Evolutionary conservation across 257 asterid species (phyloP), one percentile per base, ranked within the genome.

Genomic region (Rhazya stricta): DNA sequence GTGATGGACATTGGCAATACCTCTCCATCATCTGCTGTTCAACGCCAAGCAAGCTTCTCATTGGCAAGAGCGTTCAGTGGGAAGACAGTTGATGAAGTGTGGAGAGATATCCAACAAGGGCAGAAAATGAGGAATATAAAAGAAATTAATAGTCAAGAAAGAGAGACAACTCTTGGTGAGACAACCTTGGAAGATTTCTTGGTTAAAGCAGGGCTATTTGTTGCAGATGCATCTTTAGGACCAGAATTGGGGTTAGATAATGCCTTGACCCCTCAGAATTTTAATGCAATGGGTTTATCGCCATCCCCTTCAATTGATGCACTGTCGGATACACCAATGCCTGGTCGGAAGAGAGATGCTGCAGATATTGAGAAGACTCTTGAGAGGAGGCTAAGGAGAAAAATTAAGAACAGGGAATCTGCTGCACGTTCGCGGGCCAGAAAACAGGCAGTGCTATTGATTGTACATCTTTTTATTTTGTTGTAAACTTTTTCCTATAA

Each of bases 391-490:
- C 83, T 90, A 50, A 92, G 88, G 81, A 85, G 96, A 73, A 90
- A 90, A 82, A 90, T 90, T 48, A 90, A 90, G 88, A 90, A 90
- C 74, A 84, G 98, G 81, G 98, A 92, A 79, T 90, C 98, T 16
- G 98, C 98, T 81, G 98, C 98, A 57, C 94, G 98, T 10, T 92
- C 98, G 39, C 85, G 98, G 61, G 96, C 94, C 71, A 88, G 97
- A 85, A 92, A 92, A 83, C 98, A 92, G 97, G 97, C 86, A 81
- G 65, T 46, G 85, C 72, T 66, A 75, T 74, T 73, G 51, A 69
- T 67, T 66, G 25, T 25, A 34, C 42, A 32, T 21, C 50, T n/a
- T 77, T 45, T 67, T 37, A 34, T 48, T 46, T 81, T 51, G 9
- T 62, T 76, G 21, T 25, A 36, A 65, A 12, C 32, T 27, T 57